Evolutionary conservation across 2,329 filamentous ascomycete genomes (phyloP).

Genomic region (Cercospora nicotianae): DNA sequence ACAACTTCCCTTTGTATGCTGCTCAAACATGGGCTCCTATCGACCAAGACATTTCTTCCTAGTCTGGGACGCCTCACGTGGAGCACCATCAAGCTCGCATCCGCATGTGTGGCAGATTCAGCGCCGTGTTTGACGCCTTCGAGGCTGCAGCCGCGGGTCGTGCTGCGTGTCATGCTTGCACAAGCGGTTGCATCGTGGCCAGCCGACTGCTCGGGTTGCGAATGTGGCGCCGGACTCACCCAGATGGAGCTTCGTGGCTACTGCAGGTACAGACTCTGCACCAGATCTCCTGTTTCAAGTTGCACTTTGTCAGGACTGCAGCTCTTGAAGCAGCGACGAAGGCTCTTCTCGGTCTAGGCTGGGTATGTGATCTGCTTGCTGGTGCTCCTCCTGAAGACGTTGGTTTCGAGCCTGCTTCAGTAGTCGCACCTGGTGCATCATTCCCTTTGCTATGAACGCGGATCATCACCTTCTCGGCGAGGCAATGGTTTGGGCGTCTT

Average conservation of each 20-base stretch:
- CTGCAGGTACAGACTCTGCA: slow-evolving; percentile 12
- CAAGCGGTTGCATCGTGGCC: slow-evolving; percentile 21
- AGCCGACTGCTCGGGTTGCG: slow-evolving; percentile 20
- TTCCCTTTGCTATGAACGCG: not conserved
- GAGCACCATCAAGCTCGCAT: slow-evolving; percentile 13
- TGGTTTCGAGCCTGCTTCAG: not conserved
- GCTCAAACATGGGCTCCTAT: slow-evolving; percentile 6
- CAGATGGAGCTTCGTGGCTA: slow-evolving; percentile 1
- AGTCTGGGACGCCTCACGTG: slow-evolving; percentile 14
- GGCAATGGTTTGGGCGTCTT: not conserved
- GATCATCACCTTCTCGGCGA: not conserved
- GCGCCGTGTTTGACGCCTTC: slow-evolving; percentile 21
- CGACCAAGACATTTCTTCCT: slow-evolving; percentile 5
- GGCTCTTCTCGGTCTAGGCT: no score
- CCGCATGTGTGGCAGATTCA: slow-evolving; percentile 8
- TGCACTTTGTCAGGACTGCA: not conserved
- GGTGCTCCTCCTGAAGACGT: not conserved
- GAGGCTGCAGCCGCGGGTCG: slow-evolving; percentile 14
- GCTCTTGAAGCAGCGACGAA: not conserved
- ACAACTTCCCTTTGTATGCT: slow-evolving; percentile 41
- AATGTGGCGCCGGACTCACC: slow-evolving; percentile 18
- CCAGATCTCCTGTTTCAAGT: slow-evolving; percentile 12
- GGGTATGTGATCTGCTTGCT: not conserved
- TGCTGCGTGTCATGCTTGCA: slow-evolving; percentile 21
- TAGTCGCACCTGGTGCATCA: not conserved